These are phyloP conservation scores for Termitomyces sp. DNA, from an alignment of 768 basidiomycete genomes.

Conservation along the genomic window DNA sequence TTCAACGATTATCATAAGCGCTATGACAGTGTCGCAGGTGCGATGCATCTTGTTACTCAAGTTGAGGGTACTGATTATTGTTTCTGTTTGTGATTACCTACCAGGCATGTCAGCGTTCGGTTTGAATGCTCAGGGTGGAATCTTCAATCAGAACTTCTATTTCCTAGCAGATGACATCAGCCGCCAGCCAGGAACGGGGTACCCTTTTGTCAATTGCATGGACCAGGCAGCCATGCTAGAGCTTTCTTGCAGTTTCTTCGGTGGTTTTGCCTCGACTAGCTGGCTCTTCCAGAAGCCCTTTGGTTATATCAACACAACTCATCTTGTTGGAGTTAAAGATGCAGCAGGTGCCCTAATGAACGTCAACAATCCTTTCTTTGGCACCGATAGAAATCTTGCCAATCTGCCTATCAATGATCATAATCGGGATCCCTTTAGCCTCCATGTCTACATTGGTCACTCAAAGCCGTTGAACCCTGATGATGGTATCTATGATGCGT, in stretches of 20 bases:
- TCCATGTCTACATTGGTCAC: neutral
- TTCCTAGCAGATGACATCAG: neutral
- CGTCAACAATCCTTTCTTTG: slow-evolving; percentile 6
- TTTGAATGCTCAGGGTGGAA: neutral
- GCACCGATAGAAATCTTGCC: neutral
- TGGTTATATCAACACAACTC: neutral
- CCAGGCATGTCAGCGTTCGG: neutral
- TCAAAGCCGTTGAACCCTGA: neutral
- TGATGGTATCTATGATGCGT: neutral
- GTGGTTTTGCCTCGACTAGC: neutral
- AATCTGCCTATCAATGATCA: neutral
- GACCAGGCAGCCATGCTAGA: neutral
- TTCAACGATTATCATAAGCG: neutral
- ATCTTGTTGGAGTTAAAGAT: neutral
- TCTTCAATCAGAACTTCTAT: neutral
- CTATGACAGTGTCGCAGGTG: neutral
- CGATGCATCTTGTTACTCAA: neutral
- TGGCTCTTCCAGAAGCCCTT: neutral
- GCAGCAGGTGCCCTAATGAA: neutral
- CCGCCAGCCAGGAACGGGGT: neutral
- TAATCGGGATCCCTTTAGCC: neutral
- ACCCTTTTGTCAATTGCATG: neutral
- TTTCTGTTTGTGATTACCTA: neutral
- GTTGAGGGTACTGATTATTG: neutral
- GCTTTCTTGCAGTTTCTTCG: neutral